Evolutionary conservation across 106 monocot species (phyloP).

Genomic region (Vanilla planifolia): DNA sequence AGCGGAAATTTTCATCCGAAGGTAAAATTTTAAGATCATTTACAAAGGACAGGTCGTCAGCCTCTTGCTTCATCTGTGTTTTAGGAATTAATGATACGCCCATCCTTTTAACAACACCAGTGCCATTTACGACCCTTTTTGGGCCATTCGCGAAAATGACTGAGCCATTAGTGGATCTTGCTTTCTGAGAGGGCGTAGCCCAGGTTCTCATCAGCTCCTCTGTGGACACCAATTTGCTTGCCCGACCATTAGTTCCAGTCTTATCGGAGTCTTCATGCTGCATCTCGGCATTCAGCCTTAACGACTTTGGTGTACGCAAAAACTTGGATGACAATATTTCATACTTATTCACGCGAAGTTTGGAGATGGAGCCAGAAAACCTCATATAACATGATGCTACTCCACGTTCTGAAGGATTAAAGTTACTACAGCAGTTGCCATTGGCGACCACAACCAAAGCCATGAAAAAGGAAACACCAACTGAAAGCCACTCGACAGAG

Average conservation of each 20-base stretch:
- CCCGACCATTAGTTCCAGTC: slow-evolving; percentile 33
- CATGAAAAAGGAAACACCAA: slow-evolving; percentile 18
- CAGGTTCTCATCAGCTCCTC: slow-evolving; percentile 31
- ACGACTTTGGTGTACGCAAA: background rate
- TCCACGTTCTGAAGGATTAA: slow-evolving; percentile 16
- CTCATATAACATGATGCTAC: slow-evolving; percentile 20
- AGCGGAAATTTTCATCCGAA: slow-evolving; percentile 83
- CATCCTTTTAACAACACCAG: slow-evolving; percentile 30
- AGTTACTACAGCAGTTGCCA: slow-evolving; percentile 11
- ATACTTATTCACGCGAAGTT: slow-evolving; percentile 5
- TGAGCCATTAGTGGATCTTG: slow-evolving; percentile 20
- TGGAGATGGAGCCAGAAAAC: slow-evolving; percentile 32
- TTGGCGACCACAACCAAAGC: slow-evolving; percentile 34
- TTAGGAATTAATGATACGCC: slow-evolving; percentile 33
- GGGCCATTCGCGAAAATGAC: slow-evolving; percentile 23
- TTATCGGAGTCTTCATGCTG: slow-evolving; percentile 20
- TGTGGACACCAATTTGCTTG: slow-evolving; percentile 51
- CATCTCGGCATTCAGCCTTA: slow-evolving; percentile 15
- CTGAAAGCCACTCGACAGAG: background rate
- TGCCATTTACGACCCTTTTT: slow-evolving; percentile 33
- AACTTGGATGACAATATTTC: slow-evolving; percentile 10
- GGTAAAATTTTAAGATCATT: slow-evolving; percentile 64
- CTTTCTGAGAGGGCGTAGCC: slow-evolving; percentile 3
- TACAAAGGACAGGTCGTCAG: slow-evolving; percentile 21
- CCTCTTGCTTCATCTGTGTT: slow-evolving; percentile 8